Base-by-base conservation (phyloP, 2,329 filamentous ascomycete species). In the Hymenoscyphus albidus region DNA sequence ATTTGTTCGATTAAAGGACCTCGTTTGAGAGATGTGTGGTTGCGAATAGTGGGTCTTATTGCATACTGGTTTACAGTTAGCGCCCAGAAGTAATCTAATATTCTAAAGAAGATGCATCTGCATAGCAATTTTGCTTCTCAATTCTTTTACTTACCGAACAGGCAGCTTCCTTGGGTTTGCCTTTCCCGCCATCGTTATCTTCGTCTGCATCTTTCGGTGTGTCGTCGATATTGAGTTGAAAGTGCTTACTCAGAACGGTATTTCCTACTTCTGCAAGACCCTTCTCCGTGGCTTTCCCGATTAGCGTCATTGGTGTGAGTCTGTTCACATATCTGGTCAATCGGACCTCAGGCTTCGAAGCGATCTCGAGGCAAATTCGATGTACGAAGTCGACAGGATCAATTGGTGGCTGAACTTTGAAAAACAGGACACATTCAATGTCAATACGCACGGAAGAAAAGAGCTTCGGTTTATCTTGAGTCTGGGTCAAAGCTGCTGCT, bases 31-130 rank as follows among this genome's bases (percentile, higher is more conserved):
- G 82, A 81, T 70, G 81, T 88, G 77, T 93, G 88, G 72, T 90
- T 91, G 63, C 91, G 87, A 67, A 92, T 85, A 14, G 85, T 89
- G n/a, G 89, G 86, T 56, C 91, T 86, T 70, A 96, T 93, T n/a
- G 91, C 91, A 77, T 92, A 95, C 91, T 94, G 67, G 39, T 42
- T 48, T 16, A 7, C 14, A 56, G 51, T 62, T 35, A 62, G 60
- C 35, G 55, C 40, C 57, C 67, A 38, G 67, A 59, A 18, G 13
- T 4, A 54, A 54, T 54, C 39, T 60, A 61, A 64, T 60, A 64
- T 66, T 22, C 6, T 22, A 22, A 51, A 51, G n/a, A 31, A 58
- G 48, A n/a, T 22, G 54, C 38, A 48, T 58, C 14, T 54, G 48
- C 48, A 54, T 10, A 54, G 48, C 18, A 13, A 54, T 13, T 22